Conservation (phyloP, 768 basidiomycete species). For the Candolleomyces eurysporus region DNA sequence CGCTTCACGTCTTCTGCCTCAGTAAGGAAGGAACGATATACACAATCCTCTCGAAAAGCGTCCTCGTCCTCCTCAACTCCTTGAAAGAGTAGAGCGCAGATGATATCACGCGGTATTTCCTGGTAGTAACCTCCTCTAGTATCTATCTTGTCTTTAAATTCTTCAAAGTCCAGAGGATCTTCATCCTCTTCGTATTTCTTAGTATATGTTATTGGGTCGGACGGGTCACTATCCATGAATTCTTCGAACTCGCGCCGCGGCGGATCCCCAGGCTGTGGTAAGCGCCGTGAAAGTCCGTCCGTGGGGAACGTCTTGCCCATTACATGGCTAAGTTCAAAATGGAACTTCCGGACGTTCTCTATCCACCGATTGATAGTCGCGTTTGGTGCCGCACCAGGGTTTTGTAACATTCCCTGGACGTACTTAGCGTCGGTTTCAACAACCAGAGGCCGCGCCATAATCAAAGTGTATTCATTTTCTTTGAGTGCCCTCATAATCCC, state of each 20-base stretch:
- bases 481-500: too few species aligned
- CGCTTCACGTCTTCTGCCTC: too few species aligned
- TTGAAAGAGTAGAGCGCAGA: not conserved
- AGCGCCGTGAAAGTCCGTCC: slow-evolving; percentile 17
- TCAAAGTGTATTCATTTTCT: not conserved
- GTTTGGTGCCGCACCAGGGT: slow-evolving; percentile 10
- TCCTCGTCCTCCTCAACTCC: too few species aligned
- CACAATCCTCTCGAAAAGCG: too few species aligned
- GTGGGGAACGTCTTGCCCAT: slow-evolving; percentile 13
- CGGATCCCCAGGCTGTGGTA: not conserved
- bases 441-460: not conserved
- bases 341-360: slow-evolving; percentile 4
- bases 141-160: slow-evolving; percentile 6
- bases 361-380: slow-evolving; percentile 15
- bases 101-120: not conserved
- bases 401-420: slow-evolving; percentile 4
- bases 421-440: slow-evolving; percentile 1
- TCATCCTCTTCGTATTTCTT: not conserved
- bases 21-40: too few species aligned
- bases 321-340: slow-evolving; percentile 10
- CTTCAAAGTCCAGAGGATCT: slow-evolving; percentile 9
- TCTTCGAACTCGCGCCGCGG: slow-evolving; percentile 1
- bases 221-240: not conserved
- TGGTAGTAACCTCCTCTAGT: slow-evolving; percentile 3
- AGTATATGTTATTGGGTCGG: not conserved